Conservation (phyloP, 2,329 filamentous ascomycete species). For the Trichoderma cornu-damae region DNA sequence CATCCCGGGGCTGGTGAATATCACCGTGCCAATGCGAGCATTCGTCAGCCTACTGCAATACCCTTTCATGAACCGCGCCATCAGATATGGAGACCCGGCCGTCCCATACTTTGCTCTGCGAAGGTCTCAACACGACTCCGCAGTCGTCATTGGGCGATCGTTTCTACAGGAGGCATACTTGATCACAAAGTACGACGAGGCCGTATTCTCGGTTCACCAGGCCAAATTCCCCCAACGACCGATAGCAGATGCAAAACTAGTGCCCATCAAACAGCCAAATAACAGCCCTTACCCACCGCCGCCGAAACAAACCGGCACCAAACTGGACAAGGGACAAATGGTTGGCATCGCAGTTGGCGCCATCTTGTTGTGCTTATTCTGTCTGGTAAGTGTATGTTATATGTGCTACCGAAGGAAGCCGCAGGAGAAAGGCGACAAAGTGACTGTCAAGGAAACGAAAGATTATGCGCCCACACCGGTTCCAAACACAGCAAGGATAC, state of each 20-base stretch:
- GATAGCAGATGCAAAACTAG: slow-evolving; percentile 36
- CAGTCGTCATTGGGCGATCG: slow-evolving; percentile 59
- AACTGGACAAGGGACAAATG: slow-evolving; percentile 39
- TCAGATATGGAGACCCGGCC: slow-evolving; percentile 41
- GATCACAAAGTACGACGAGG: slow-evolving; percentile 51
- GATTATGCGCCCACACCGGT: slow-evolving; percentile 34
- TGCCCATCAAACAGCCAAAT: slow-evolving; percentile 39
- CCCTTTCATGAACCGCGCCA: slow-evolving; percentile 42
- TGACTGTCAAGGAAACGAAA: slow-evolving; percentile 33
- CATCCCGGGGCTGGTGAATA: slow-evolving; percentile 50
- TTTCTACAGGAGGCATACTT: slow-evolving; percentile 67
- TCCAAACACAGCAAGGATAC: slow-evolving; percentile 24
- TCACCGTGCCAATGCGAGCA: slow-evolving; percentile 48
- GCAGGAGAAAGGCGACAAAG: slow-evolving; percentile 22
- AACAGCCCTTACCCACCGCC: slow-evolving; percentile 46
- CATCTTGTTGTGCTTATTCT: slow-evolving; percentile 31
- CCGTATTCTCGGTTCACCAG: slow-evolving; percentile 51
- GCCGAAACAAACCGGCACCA: slow-evolving; percentile 4
- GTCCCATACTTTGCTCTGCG: slow-evolving; percentile 63
- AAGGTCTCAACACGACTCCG: slow-evolving; percentile 46
- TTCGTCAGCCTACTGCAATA: slow-evolving; percentile 48
- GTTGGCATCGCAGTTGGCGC: slow-evolving; percentile 45
- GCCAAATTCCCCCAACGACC: slow-evolving; percentile 47
- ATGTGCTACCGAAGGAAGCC: slow-evolving; percentile 33
- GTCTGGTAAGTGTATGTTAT: slow-evolving; percentile 31